Evolutionary conservation across 2,329 filamentous ascomycete genomes (phyloP), one percentile per base, ranked within the genome.

Genomic region (Phialocephala subalpina): DNA sequence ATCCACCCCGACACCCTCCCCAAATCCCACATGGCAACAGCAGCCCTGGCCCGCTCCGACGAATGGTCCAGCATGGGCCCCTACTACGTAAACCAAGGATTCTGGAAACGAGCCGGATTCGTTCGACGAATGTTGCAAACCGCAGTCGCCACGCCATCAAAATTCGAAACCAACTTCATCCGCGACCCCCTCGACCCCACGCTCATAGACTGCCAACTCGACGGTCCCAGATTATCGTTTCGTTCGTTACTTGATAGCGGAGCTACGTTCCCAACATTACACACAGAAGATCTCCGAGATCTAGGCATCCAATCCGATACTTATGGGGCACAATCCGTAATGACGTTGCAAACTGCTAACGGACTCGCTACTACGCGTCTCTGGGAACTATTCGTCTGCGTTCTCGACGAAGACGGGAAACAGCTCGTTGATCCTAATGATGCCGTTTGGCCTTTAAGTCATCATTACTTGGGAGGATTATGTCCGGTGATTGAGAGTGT

Each of bases 201-300:
- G 3, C 18, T 53, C 7, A 36, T 66, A 12, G 49, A 62, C 22
- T 71, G 67, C 52, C 69, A 69, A 36, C 11, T 40, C 6, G 59
- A 70, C 16, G 74, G 72, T 3, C 76, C 78, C 1, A 69, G 70
- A 42, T 59, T 79, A 22, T 70, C 73, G 53, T 79, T 78, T 65
- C 69, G 74, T 36, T 77, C 76, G 20, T 68, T 83, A 52, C 73
- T 83, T 45, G 82, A 84, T 70, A 78, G 76, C 42, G 82, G 82
- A 56, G 79, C 81, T 6, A 82, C 80, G 0, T 76, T 78, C 36
- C 81, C 82, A 1, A 72, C 76, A 36, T 73, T 84, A 36, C 74
- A 74, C 60, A 55, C 68, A 11, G 56, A 69, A 18, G 82, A 83
- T 70, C 71, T 82, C 3, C 38, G 63, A 11, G 58, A 67, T 3